These are phyloP conservation scores for Mimosa bimucronata DNA, from an alignment of 306 rosid species.

Conservation along the genomic window DNA sequence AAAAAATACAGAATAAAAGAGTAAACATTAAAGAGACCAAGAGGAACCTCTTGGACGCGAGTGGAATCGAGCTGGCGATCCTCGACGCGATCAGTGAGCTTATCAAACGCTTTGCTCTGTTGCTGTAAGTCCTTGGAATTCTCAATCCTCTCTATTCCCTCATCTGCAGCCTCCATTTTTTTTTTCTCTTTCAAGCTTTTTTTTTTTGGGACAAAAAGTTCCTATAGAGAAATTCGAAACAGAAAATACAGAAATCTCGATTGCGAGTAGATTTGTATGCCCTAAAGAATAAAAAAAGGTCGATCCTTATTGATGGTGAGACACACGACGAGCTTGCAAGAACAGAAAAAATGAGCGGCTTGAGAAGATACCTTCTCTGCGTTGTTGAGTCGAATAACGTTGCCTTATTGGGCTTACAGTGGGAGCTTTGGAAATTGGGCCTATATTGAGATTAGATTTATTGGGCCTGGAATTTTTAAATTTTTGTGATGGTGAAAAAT, in stretches of 20 bases:
- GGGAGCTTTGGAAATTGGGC: background rate
- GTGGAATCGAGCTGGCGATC: slow-evolving; percentile 98
- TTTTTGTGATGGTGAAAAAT: no score
- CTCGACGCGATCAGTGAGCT: slow-evolving; percentile 97
- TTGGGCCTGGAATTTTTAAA: no score
- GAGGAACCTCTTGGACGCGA: slow-evolving; percentile 81
- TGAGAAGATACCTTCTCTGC: background rate
- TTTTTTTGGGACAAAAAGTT: slow-evolving; percentile 15
- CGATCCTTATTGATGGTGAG: background rate
- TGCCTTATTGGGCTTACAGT: background rate
- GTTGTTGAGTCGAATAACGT: background rate
- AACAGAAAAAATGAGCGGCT: background rate
- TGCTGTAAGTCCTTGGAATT: slow-evolving; percentile 90
- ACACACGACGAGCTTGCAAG: background rate
- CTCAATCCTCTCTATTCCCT: slow-evolving; percentile 68
- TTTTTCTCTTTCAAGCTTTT: slow-evolving; percentile 1
- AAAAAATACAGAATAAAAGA: background rate
- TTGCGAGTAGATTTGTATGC: background rate
- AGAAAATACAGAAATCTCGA: background rate
- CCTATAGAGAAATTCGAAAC: background rate
- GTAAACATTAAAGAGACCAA: background rate
- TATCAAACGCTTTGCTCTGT: slow-evolving; percentile 94
- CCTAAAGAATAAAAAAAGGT: background rate
- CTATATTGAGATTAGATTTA: no score
- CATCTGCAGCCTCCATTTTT: slow-evolving; percentile 83